Evolutionary conservation across 345 rosid species (phyloP).

Genomic region (Populus ilicifolia): DNA sequence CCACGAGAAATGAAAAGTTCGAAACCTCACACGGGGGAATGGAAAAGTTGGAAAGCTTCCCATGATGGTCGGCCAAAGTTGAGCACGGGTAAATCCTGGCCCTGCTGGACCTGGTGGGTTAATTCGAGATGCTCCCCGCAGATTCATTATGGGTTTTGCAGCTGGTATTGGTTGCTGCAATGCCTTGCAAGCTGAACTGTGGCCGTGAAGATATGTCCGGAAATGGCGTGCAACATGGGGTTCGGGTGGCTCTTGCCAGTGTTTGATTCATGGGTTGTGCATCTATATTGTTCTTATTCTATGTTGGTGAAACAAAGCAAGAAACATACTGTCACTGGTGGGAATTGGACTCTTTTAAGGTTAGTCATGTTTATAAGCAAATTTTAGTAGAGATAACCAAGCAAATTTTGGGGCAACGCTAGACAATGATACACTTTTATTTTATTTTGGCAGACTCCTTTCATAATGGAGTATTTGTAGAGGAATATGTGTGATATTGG

Average conservation of each 20-base stretch:
- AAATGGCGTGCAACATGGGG: background rate
- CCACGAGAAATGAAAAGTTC: background rate
- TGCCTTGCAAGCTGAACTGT: background rate
- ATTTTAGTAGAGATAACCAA: no score
- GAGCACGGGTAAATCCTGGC: background rate
- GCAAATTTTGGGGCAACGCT: background rate
- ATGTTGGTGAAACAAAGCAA: no score
- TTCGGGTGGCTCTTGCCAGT: background rate
- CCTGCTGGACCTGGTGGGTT: background rate
- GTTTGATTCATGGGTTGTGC: background rate
- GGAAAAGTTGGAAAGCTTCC: background rate
- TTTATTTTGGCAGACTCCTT: no score
- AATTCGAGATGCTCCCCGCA: background rate
- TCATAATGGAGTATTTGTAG: no score
- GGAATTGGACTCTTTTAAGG: background rate
- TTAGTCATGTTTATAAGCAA: no score
- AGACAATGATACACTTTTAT: background rate
- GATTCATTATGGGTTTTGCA: background rate
- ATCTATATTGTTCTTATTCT: background rate
- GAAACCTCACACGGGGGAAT: no score
- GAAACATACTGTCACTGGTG: no score
- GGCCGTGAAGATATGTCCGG: background rate
- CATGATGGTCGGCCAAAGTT: background rate
- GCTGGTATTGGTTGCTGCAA: background rate
- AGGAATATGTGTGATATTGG: no score